Evolutionary conservation across 2,329 filamentous ascomycete species (phyloP), one percentile per base, ranked within the genome.

Genomic region (Colletotrichum melonis): DNA sequence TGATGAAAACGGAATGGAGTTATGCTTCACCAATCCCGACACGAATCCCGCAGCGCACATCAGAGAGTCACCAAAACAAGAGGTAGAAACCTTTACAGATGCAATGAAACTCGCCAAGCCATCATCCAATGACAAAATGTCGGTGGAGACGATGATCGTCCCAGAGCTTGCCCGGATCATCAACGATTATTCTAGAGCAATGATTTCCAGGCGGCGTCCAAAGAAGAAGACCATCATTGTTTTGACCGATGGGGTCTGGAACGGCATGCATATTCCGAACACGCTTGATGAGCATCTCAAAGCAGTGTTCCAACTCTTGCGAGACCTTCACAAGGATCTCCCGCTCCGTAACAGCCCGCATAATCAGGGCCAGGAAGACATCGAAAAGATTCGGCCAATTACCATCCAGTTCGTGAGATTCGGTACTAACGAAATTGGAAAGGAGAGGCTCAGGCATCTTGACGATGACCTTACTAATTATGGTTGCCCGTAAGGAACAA

Each of bases 371-470:
- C 63, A 46, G 2, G 38, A 28, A 9, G 68, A 63, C 12, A 71
- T 74, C 5, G 54, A 42, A 8, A 28, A 42, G 6, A 67, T 52
- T 19, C 74, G 79, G 5, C 78, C 77, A 8, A 73, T 81, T 2
- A 79, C 76, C 19, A 78, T 81, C 19, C 76, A 81, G 16, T 81
- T 81, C 59, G 75, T 81, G 7, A 77, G 76, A 19, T 81, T 81
- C 30, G 80, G 79, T 0, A 30, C 78, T 22, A 76, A 81, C 38
- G 42, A 49, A 5, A 62, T 73, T 1, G 80, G 76, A 2, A 75
- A 59, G 0, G 42, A 58, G 19, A 68, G 76, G 6, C 75, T 81
- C 4, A 49, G 72, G 16, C 69, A 69, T 14, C 62, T 79, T 5
- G 63, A 71, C 7, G 68, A 71, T 8, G 63, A 71, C 9, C 4